Conservation (phyloP, 805 yeast genomes). For the Komagataella phaffii region DNA sequence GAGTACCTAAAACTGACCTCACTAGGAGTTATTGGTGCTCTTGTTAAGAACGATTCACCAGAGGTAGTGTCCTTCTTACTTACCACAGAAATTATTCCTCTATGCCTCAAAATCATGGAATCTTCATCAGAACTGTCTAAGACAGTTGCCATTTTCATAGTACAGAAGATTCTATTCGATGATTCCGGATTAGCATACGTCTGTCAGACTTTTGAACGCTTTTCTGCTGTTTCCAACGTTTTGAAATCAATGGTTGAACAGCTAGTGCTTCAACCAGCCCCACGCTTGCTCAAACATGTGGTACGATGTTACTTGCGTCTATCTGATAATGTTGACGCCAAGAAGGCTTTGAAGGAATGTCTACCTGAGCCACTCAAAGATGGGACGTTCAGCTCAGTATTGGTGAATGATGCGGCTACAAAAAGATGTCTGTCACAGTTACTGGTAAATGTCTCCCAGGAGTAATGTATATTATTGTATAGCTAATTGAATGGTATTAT, state of each 20-base stretch:
- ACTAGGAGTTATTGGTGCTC: conserved; percentile 92
- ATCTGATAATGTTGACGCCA: conserved; percentile 81
- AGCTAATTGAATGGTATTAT: not conserved
- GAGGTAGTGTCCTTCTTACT: conserved; percentile 85
- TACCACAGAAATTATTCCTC: conserved; percentile 93
- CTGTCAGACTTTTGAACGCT: conserved; percentile 91
- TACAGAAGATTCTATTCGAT: conserved; percentile 84
- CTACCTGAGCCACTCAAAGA: conserved; percentile 82
- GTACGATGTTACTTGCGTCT: conserved; percentile 87
- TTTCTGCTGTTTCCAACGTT: conserved; percentile 87
- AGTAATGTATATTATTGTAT: not conserved
- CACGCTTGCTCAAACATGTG: conserved; percentile 81
- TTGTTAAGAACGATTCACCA: conserved; percentile 90
- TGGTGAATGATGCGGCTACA: conserved; percentile 81
- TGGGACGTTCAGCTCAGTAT: conserved; percentile 66
- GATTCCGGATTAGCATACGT: conserved; percentile 85
- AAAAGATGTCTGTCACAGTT: conserved; percentile 79
- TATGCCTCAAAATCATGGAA: conserved; percentile 91
- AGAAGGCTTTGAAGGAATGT: conserved; percentile 71
- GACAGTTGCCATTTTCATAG: conserved; percentile 93
- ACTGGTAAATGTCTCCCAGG: conserved; percentile 37
- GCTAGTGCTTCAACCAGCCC: conserved; percentile 60
- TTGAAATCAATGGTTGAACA: conserved; percentile 79
- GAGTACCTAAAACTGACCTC: conserved; percentile 89
- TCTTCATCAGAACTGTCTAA: conserved; percentile 86